Evolutionary conservation across 2,329 filamentous ascomycete genomes (phyloP).

Genomic region (Juglanconis juglandina): DNA sequence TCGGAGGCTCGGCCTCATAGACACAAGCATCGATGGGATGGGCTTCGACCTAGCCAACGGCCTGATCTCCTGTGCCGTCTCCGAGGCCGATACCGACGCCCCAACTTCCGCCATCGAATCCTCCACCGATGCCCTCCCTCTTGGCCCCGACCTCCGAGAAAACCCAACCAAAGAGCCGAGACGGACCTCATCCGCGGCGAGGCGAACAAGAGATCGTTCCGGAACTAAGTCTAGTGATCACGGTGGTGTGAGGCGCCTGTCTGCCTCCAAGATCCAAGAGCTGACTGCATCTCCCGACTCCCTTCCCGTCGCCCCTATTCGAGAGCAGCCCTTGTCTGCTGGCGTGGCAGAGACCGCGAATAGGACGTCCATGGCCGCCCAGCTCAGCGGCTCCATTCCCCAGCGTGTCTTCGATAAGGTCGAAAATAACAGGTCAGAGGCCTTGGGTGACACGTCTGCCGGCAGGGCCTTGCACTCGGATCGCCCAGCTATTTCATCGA

Average conservation of each 20-base stretch:
- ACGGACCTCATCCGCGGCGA: constrained; percentile 2
- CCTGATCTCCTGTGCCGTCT: constrained; percentile 15
- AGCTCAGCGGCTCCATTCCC: constrained; percentile 26
- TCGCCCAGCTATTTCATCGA: constrained; percentile 21
- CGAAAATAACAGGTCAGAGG: constrained; percentile 18
- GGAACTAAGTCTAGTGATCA: constrained; percentile 30
- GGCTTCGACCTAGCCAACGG: constrained; percentile 4
- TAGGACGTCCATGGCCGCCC: constrained; percentile 31
- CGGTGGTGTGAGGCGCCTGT: constrained; percentile 50
- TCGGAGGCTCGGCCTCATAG: neutral
- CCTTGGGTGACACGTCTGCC: constrained; percentile 25
- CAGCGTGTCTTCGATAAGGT: constrained; percentile 23
- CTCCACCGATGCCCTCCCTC: constrained; percentile 6
- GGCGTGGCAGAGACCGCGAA: constrained; percentile 32
- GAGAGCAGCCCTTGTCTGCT: constrained; percentile 36
- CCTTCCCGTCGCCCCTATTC: constrained; percentile 49
- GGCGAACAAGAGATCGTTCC: constrained; percentile 24
- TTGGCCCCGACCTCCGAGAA: neutral
- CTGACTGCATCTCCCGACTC: constrained; percentile 56
- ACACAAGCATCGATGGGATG: neutral
- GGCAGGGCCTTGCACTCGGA: constrained; percentile 32
- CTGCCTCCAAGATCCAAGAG: constrained; percentile 56
- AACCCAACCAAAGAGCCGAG: constrained; percentile 7
- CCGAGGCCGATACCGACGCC: constrained; percentile 16
- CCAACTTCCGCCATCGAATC: constrained; percentile 10